phyloP scores from a whole-genome alignment of 441 rosid species.

The Eruca vesicaria region DNA sequence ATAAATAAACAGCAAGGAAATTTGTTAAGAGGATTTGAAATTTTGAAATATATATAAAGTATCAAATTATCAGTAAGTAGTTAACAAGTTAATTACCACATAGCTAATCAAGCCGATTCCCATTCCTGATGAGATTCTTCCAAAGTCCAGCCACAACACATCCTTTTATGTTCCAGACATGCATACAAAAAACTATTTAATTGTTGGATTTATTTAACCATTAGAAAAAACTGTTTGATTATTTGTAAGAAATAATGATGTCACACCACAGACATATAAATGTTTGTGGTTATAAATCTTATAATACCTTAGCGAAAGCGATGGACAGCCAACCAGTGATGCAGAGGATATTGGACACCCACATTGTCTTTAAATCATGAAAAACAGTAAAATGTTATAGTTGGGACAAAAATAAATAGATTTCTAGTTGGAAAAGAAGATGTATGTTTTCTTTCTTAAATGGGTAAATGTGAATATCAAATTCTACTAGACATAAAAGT shows the following conservation, averaged over 20 bases:
- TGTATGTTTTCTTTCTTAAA: background rate
- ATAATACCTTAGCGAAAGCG: slow-evolving; percentile 48
- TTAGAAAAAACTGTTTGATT: background rate
- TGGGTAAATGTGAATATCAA: background rate
- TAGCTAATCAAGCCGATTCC: slow-evolving; percentile 54
- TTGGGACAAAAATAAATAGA: background rate
- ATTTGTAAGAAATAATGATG: background rate
- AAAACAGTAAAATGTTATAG: background rate
- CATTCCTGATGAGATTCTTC: slow-evolving; percentile 53
- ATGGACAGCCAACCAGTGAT: slow-evolving; percentile 57
- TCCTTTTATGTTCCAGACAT: slow-evolving; percentile 28
- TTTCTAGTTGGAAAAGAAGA: background rate
- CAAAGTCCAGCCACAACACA: slow-evolving; percentile 52
- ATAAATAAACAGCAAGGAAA: background rate
- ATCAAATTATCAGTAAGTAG: background rate
- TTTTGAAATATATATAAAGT: background rate
- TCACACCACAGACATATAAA: background rate
- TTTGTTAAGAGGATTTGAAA: background rate
- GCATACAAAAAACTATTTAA: background rate
- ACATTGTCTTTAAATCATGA: slow-evolving; percentile 41
- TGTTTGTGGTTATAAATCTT: background rate
- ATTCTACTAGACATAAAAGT: background rate
- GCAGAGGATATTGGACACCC: slow-evolving; percentile 51
- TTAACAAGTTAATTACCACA: slow-evolving; percentile 41
- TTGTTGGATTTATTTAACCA: background rate